Evolutionary conservation across 345 rosid genomes (phyloP), one percentile per base, ranked within the genome.

Genomic region (Salix dunnii): DNA sequence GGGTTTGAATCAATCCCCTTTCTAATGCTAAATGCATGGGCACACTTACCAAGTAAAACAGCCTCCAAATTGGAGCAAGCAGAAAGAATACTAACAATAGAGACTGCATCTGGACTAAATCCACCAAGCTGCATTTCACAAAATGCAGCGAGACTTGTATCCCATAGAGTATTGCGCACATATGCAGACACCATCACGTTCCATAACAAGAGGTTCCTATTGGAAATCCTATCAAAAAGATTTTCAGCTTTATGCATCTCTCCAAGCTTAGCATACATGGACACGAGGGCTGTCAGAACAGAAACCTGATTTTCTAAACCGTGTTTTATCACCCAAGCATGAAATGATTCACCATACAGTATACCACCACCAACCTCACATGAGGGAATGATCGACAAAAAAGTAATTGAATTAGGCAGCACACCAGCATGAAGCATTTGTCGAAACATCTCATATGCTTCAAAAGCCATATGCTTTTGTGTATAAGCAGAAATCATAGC

Each of bases 1-100:
- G 80, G 73, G 74, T 76, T 82, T 25, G 86, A 75, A 43, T 79
- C 80, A 30, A 84, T 40, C 62, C 79, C 87, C 74, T 70, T 76
- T 76, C 86, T 75, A 62, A 85, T 67, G 68, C 85, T 40, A 82
- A 80, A 77, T 72, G 86, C 88, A 61, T 88, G 91, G 25, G 76
- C 81, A 70, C 88, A 86, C 80, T 85, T 82, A 10, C 86, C 86
- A 20, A 80, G 78, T 48, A 79, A 65, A 72, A 74, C 27, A 17
- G 72, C 84, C 66, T 60, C 79, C 16, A 78, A 48, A 68, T 80
- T 85, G 61, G 87, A 85, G 85, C 86, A 86, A 11, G 84, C 84
- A 25, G 87, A 86, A 30, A 88, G 64, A 30, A 78, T 14, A 25
- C 80, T 82, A 46, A 84, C 62, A 9, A 80, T 68, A 25, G 87